Percentiles rank a stretch among this genome's conserved stretches.
These are phyloP conservation scores for Aquilaria malaccensis DNA, from an alignment of 345 rosid species.

Conservation along the genomic window DNA sequence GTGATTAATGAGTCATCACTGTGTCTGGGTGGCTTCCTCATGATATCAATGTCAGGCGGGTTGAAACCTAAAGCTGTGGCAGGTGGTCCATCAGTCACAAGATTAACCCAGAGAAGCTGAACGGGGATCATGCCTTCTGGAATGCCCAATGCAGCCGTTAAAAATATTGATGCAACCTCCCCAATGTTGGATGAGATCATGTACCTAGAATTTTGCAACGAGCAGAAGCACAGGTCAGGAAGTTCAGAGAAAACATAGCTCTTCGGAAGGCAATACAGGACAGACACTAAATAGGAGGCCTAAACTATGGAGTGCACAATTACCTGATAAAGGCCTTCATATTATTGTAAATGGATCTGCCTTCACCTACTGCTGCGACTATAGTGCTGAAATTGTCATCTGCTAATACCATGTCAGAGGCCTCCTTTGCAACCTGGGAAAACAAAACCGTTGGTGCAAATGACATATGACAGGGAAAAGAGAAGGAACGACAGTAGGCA, in stretches of 20 bases:
- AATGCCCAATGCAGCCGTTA: constrained; percentile 96
- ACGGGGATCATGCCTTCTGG: constrained; percentile 99
- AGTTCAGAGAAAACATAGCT: too few relatives aligned
- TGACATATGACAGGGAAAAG: constrained; percentile 1
- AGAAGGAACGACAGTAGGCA: neutral
- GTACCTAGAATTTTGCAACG: constrained; percentile 45
- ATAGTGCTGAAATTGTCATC: constrained; percentile 98
- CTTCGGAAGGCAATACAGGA: neutral
- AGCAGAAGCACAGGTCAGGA: too few relatives aligned
- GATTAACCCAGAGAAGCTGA: constrained; percentile 99
- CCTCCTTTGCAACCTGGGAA: constrained; percentile 93
- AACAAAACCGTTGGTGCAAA: neutral
- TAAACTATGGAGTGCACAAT: neutral
- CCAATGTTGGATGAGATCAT: constrained; percentile 99
- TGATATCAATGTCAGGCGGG: constrained; percentile 88
- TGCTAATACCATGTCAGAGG: constrained; percentile 96
- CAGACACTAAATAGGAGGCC: too few relatives aligned
- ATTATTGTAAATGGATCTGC: constrained; percentile 87
- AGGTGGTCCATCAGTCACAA: constrained; percentile 97
- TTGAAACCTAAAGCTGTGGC: constrained; percentile 98
- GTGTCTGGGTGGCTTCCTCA: constrained; percentile 91
- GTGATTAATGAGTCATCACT: constrained; percentile 88
- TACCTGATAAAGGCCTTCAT: constrained; percentile 99
- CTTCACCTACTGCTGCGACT: constrained; percentile 97
- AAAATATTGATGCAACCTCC: constrained; percentile 92